Percentiles rank a stretch among this genome's conserved stretches.
Evolutionary conservation across 2,329 filamentous ascomycete genomes (phyloP).

Genomic region (Dothideomycetes sp.): DNA sequence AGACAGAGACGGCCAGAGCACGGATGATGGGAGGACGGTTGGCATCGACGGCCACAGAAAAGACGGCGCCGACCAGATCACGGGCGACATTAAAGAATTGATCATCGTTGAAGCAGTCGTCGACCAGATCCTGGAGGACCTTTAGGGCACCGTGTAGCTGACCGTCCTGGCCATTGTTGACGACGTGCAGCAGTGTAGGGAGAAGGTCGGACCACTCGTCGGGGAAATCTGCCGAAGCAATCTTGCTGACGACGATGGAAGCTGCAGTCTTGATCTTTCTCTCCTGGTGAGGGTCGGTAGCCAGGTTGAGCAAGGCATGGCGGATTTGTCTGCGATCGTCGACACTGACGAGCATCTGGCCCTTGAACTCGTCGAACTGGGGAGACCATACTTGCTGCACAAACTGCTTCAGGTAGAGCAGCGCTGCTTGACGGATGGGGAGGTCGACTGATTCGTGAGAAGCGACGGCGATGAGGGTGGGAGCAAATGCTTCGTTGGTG

Average conservation of each 20-base stretch:
- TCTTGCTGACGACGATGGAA: constrained; percentile 85
- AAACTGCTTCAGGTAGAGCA: constrained; percentile 72
- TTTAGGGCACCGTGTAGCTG: constrained; percentile 85
- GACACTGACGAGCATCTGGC: constrained; percentile 60
- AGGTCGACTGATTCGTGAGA: constrained; percentile 63
- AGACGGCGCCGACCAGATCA: constrained; percentile 75
- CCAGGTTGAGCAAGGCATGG: constrained; percentile 65
- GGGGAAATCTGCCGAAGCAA: constrained; percentile 86
- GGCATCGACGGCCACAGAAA: constrained; percentile 69
- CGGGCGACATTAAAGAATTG: constrained; percentile 88
- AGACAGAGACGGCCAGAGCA: constrained; percentile 80
- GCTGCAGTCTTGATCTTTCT: constrained; percentile 83
- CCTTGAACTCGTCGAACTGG: constrained; percentile 61
- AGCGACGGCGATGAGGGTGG: constrained; percentile 72
- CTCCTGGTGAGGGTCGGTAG: constrained; percentile 62
- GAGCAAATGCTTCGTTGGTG: constrained; percentile 60
- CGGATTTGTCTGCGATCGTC: constrained; percentile 65
- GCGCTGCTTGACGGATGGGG: constrained; percentile 71
- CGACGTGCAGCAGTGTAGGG: constrained; percentile 66
- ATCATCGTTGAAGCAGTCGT: constrained; percentile 85
- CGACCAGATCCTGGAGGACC: constrained; percentile 80
- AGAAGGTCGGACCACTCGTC: constrained; percentile 90
- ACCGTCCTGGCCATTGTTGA: constrained; percentile 64
- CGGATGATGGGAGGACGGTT: constrained; percentile 62
- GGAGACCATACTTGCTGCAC: constrained; percentile 77